Base-by-base conservation (phyloP, 176 grass and related monocot genomes). In the Melocanna baccifera region DNA sequence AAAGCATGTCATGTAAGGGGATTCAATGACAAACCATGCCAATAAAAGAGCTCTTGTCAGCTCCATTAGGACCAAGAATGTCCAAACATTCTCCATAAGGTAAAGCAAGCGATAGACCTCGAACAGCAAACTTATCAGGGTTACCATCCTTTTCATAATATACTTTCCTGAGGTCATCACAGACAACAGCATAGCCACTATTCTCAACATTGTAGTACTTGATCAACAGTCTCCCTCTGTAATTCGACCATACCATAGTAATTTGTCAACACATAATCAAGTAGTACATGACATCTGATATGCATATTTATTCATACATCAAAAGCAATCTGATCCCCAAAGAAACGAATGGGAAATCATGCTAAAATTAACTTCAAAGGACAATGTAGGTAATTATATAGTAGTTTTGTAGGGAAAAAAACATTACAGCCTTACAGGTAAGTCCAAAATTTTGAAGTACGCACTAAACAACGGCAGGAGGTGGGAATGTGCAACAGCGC, bases 31-130 rank as follows among this genome's bases (percentile, higher is more conserved):
- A 85, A 85, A 98, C 96, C 96, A 98, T 95, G 87, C 91, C 90
- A 85, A 98, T 98, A 77, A 95, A 98, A 71, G 96, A 92, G 76
- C 93, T 95, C 81, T 98, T 98, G 51, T 93, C 96, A 62, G 96
- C 96, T 61, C 96, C 96, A 81, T 98, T 98, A 61, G 96, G 96
- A 12, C 93, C 96, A 80, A 98, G 96, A 83, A 98, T 95, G 29
- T 93, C 96, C 53, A 98, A 82, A 85, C 93, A 98, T 65, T 98
- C 88, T 78, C 96, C 96, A 40, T 95, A 87, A 36, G 96, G 86
- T 45, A 98, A 81, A 92, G 93, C 96, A 25, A 98, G 96, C 68
- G 96, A 95, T 81, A 98, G 86, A 59, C 93, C 96, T 68, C 81
- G 84, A 83, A 98, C 96, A 16, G 96, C 96, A 76, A 85, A 73